Evolutionary conservation across 352 stramenopile genomes (phyloP), one percentile per base, ranked within the genome.

Genomic region (Phytopythium aichiense): DNA sequence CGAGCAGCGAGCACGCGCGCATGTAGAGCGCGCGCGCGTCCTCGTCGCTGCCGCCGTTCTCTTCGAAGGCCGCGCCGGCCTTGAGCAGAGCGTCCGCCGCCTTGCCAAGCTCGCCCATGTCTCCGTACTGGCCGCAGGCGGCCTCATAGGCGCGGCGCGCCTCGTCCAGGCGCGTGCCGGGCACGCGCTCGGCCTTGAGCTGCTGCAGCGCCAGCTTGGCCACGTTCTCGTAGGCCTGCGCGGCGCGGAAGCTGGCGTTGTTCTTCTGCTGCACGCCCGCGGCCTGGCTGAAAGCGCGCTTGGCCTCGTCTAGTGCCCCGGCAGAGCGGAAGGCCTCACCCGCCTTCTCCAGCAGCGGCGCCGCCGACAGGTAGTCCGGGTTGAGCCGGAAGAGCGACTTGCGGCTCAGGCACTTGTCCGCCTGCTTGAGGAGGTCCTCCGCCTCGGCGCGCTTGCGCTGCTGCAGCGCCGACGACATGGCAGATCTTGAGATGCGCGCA

Each of bases 31-130:
- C 68, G 53, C 78, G 70, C n/a, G 87, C 67, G 58, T 86, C 73
- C 25, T 74, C 66, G 15, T 23, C 50, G 22, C 30, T 56, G 4
- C 71, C 69, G 20, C 76, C 72, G 18, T 81, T 66, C 15, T 80
- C 75, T 48, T 89, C 80, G 45, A 75, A 81, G 12, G 66, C 67
- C 25, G 75, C 60, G 1, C 81, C 85, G 45, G 69, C 81, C 56
- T 92, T 94, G 25, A 91, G 56, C 5, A 94, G 69, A 20, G 82
- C 84, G 28, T 94, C 85, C 0, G 82, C 81, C n/a, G 82, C 83
- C 64, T 94, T 94, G 25, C 85, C 85, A 23, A 94, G 66, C 68
- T 94, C 85, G 35, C 84, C 82, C 83, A 91, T 94, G 64, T 94
- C 85, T 55, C 79, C 76, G 52, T 92, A 94, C 53, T 83, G 74